phyloP scores from a whole-genome alignment of 2,329 filamentous ascomycete genomes.

The Phialophora verrucosa region DNA sequence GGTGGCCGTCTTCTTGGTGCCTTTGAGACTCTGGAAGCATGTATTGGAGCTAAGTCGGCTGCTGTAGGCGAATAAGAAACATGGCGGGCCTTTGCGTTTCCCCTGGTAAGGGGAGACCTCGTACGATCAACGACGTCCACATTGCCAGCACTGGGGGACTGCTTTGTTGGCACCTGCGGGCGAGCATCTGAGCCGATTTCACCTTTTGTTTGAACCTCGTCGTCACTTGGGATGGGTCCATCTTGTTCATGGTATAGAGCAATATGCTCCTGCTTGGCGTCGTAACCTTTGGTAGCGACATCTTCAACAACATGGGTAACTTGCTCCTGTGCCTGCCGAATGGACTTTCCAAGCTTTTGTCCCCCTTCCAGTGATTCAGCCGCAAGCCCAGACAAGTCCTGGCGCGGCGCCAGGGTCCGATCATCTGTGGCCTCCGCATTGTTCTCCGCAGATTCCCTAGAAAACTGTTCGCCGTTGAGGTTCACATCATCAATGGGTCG shows the following conservation, averaged over 20 bases:
- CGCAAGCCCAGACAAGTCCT: background rate
- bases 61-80: background rate
- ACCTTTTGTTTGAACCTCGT: background rate
- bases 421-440: background rate
- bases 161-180: background rate
- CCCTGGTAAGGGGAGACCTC: background rate
- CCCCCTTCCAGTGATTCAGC: background rate
- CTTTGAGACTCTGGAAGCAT: constrained; percentile 10
- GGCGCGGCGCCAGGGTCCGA: background rate
- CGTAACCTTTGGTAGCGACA: background rate
- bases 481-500: background rate
- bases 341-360: background rate
- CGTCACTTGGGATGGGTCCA: background rate
- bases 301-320: background rate
- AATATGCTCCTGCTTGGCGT: background rate
- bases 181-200: background rate
- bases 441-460: background rate
- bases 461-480: background rate
- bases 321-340: background rate
- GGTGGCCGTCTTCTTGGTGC: background rate
- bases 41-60: background rate
- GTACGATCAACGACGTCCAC: background rate
- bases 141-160: background rate
- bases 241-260: background rate
- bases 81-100: background rate